phyloP scores from a whole-genome alignment of 2,329 filamentous ascomycete species.

The Aspergillus alliaceus region DNA sequence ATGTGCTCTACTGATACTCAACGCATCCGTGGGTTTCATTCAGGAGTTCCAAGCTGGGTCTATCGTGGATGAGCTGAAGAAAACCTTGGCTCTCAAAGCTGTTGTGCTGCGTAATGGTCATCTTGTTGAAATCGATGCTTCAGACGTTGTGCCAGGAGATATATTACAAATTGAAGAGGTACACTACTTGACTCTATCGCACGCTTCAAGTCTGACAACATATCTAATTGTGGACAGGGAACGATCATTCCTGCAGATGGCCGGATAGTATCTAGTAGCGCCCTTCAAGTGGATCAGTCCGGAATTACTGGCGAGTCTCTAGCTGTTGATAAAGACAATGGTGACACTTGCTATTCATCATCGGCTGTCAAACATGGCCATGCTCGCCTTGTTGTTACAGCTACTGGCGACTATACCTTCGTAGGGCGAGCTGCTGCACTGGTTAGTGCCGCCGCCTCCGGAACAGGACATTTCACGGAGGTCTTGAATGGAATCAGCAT shows the following conservation, averaged over 20 bases:
- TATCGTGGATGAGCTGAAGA: conserved; percentile 88
- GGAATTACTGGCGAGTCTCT: conserved; percentile 90
- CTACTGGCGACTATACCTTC: conserved; percentile 86
- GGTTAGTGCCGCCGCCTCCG: conserved; percentile 72
- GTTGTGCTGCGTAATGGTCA: conserved; percentile 79
- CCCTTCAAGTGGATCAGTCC: conserved; percentile 89
- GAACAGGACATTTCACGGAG: conserved; percentile 85
- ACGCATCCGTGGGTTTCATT: conserved; percentile 81
- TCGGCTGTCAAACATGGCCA: conserved; percentile 89
- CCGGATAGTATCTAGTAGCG: conserved; percentile 77
- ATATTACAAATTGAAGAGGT: conserved; percentile 83
- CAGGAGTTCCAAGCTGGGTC: conserved; percentile 89
- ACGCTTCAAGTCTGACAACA: conserved; percentile 1
- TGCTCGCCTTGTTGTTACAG: conserved; percentile 77
- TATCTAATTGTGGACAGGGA: conserved; percentile 49
- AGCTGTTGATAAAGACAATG: conserved; percentile 82
- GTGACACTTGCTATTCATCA: conserved; percentile 79
- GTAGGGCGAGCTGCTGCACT: conserved; percentile 86
- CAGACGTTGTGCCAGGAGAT: conserved; percentile 84
- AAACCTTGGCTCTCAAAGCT: conserved; percentile 84
- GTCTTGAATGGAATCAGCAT: conserved; percentile 86
- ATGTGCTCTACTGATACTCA: conserved; percentile 77
- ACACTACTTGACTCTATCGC: conserved; percentile 11
- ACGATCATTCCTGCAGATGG: conserved; percentile 90
- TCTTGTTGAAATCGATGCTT: conserved; percentile 76